Percentiles rank a stretch among this genome's conserved stretches.
Evolutionary conservation across 2,329 filamentous ascomycete species (phyloP).

Genomic region (Chrysoporthe cubensis): DNA sequence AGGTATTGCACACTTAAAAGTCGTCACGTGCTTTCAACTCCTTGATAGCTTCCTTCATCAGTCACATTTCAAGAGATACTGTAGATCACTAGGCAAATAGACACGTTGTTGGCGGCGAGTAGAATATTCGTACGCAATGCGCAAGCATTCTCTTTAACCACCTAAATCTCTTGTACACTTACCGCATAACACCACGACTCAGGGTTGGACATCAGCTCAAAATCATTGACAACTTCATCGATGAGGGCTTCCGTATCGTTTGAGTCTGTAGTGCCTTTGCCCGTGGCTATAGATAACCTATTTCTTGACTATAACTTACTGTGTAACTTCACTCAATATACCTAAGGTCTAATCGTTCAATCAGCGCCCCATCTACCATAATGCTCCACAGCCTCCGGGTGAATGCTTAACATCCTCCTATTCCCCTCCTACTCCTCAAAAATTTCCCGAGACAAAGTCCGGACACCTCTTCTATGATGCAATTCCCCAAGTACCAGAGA

Average conservation of each 20-base stretch:
- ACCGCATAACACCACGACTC: neutral
- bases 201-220: neutral
- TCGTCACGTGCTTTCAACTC: too few species aligned
- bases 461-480: neutral
- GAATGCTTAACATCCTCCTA: neutral
- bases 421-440: neutral
- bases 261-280: neutral
- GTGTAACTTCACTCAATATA: neutral
- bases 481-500: neutral
- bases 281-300: neutral
- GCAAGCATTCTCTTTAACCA: neutral
- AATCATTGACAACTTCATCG: neutral
- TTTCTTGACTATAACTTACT: neutral
- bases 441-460: neutral
- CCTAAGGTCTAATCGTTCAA: neutral
- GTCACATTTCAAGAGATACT: too few species aligned
- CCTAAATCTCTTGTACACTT: neutral
- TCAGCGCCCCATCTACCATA: neutral
- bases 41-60: too few species aligned
- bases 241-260: neutral
- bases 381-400: too few species aligned
- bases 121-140: too few species aligned
- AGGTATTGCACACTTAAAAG: too few species aligned
- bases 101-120: too few species aligned
- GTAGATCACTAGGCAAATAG: too few species aligned